A percentile compares a stretch with the other conserved stretches of the same genome.
Conservation (phyloP, 768 basidiomycete species). For the Paxillus involutus region DNA sequence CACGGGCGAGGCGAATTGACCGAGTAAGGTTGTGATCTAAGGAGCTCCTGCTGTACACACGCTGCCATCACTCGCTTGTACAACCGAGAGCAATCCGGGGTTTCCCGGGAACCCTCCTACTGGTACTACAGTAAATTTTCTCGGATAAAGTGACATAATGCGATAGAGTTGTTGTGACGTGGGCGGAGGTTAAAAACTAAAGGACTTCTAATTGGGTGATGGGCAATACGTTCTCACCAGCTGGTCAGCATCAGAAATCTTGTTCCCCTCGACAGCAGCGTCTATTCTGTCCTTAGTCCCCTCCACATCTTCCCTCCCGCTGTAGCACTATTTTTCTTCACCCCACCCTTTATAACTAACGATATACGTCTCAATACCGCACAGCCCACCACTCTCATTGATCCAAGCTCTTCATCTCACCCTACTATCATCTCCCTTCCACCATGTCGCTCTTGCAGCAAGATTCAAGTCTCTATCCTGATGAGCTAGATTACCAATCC, state of each 20-base stretch:
- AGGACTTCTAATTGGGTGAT: slow-evolving; percentile 20
- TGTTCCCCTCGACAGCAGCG: slow-evolving; percentile 21
- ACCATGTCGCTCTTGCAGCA: slow-evolving; percentile 31
- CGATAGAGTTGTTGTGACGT: slow-evolving; percentile 1
- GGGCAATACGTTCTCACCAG: slow-evolving; percentile 26
- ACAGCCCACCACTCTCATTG: not conserved
- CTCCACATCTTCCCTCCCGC: not conserved
- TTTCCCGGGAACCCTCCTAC: too few relatives aligned
- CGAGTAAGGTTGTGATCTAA: too few relatives aligned
- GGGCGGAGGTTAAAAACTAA: slow-evolving; percentile 32
- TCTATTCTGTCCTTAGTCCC: slow-evolving; percentile 7
- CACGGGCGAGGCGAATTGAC: too few relatives aligned
- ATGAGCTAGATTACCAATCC: slow-evolving; percentile 25
- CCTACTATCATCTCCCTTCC: not conserved
- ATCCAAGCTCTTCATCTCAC: not conserved
- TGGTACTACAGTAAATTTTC: too few relatives aligned
- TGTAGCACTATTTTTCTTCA: not conserved
- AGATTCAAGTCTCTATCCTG: slow-evolving; percentile 15
- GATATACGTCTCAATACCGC: not conserved
- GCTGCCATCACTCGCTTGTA: too few relatives aligned
- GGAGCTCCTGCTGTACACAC: too few relatives aligned
- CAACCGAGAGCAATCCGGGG: too few relatives aligned
- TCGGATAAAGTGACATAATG: not conserved
- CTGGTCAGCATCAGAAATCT: slow-evolving; percentile 7
- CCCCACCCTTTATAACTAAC: not conserved